Percentiles rank a stretch among this genome's conserved stretches.
phyloP scores from a whole-genome alignment of 2,329 filamentous ascomycete species.

The Penicillium griseofulvum region DNA sequence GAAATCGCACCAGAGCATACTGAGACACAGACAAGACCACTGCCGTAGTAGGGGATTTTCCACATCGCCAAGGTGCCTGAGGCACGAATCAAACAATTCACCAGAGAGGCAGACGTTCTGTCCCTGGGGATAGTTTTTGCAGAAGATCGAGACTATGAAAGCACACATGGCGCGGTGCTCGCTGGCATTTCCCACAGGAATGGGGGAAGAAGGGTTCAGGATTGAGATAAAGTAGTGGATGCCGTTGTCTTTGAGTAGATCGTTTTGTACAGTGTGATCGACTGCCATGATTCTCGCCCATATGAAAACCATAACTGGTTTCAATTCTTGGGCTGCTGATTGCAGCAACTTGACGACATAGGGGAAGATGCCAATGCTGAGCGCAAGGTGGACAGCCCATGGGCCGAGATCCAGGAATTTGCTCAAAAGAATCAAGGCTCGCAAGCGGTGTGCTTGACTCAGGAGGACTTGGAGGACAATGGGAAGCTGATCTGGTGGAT shows the following conservation, averaged over 20 bases:
- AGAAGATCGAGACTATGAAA: constrained; percentile 95
- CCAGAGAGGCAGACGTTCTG: constrained; percentile 88
- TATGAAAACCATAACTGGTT: constrained; percentile 99
- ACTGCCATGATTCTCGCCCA: constrained; percentile 96
- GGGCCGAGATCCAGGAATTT: constrained; percentile 93
- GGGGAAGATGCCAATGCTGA: constrained; percentile 97
- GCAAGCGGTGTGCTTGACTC: constrained; percentile 88
- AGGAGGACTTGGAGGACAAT: constrained; percentile 94
- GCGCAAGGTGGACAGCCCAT: constrained; percentile 96
- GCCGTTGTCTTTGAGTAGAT: constrained; percentile 93
- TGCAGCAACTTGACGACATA: constrained; percentile 97
- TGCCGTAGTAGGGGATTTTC: constrained; percentile 87
- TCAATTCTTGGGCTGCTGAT: constrained; percentile 89
- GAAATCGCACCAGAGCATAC: constrained; percentile 88
- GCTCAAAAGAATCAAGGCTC: constrained; percentile 85
- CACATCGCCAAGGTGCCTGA: constrained; percentile 77
- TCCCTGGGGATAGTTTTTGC: constrained; percentile 88
- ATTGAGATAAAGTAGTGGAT: constrained; percentile 97
- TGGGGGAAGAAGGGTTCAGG: constrained; percentile 75
- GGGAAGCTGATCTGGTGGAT: constrained; percentile 88
- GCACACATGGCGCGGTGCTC: constrained; percentile 99
- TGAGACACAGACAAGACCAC: constrained; percentile 94
- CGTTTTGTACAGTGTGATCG: constrained; percentile 87
- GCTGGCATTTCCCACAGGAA: constrained; percentile 82
- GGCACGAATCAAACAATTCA: constrained; percentile 84